Evolutionary conservation across 169 alveolate genomes (phyloP), one percentile per base, ranked within the genome.

Genomic region (Eimeria acervulina): DNA sequence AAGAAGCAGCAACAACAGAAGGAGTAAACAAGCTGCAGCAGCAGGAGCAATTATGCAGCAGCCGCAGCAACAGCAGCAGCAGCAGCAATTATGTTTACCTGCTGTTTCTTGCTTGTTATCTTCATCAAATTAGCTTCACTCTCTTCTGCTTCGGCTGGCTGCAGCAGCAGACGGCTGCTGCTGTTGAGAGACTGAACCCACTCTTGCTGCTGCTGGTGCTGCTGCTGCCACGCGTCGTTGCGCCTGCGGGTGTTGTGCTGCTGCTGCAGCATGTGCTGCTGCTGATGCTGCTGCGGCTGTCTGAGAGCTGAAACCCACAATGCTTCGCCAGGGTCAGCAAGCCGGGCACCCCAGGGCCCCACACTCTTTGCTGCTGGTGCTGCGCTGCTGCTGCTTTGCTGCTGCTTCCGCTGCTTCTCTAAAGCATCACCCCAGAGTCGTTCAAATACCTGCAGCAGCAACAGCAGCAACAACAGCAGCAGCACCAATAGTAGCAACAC

Each of bases 311-410:
- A 78, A 8, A 78, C 88, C 88, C 88, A 78, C 7, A 78, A 21
- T 2, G 88, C 88, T 28, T 78, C 66, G 61, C 88, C 88, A 13
- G 88, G 88, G 63, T 78, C 88, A 78, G 63, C 13, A 36, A 78
- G 63, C 63, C 88, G 88, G 51, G 88, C 88, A 4, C 88, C 88
- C 88, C 88, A 78, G 5, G 88, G 63, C 66, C 88, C 88, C 38
- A 40, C 12, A 28, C 40, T 8, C 44, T 23, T n/a, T 28, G 19
- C 55, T 47, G 55, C 55, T 47, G 55, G 19, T 47, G 55, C 55
- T n/a, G n/a, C n/a, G n/a, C n/a, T n/a, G n/a, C n/a, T n/a, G 55
- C 55, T 47, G 55, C 33, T 26, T 61, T 36, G 28, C 33, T 36
- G 55, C 66, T 78, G 55, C 42, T 36, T 78, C 66, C 61, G 3